Evolutionary conservation across 2,329 filamentous ascomycete species (phyloP), one percentile per base, ranked within the genome.

Genomic region (Colletotrichum sublineola): DNA sequence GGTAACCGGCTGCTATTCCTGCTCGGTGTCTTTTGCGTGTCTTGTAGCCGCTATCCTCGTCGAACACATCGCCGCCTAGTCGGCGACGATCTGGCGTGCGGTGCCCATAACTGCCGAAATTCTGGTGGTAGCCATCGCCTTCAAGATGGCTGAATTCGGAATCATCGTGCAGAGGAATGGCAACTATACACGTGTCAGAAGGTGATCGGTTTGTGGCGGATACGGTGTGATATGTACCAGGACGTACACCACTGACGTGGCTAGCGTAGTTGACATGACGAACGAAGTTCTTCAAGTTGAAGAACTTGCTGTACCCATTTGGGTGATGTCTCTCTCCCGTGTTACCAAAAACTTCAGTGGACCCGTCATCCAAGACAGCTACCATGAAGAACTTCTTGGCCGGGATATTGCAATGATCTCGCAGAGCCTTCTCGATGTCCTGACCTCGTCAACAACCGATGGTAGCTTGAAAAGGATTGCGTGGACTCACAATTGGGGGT

Each of bases 341-440:
- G 40, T 72, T 72, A 14, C 53, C 44, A 24, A 72, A 73, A 38
- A 66, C 63, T 68, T 82, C 81, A 1, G 82, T 76, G 20, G 82
- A 81, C 29, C 86, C 86, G 70, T 87, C 85, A 38, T 88, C 85
- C 46, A 83, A 80, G 52, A 88, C 80, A 2, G 84, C 84, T 14
- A 85, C 87, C 44, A 90, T 81, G 74, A 90, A 89, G 76, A 86
- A 90, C 72, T 81, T 81, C 63, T 84, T 83, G 14, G 84, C 84
- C 1, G 85, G 83, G 57, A 90, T 87, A 48, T 84, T 83, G 74
- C 87, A 89, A 52, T 87, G 82, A 61, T 87, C 84, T 20, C 85
- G 82, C 14, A 90, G 79, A 36, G 86, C 87, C 73, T 85, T 83
- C 44, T 85, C 84, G 44, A 90, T 87, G 76, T 86, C 80, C 86